Evolutionary conservation across 148 eudicot genomes (phyloP).

Genomic region (Cornus controversa): DNA sequence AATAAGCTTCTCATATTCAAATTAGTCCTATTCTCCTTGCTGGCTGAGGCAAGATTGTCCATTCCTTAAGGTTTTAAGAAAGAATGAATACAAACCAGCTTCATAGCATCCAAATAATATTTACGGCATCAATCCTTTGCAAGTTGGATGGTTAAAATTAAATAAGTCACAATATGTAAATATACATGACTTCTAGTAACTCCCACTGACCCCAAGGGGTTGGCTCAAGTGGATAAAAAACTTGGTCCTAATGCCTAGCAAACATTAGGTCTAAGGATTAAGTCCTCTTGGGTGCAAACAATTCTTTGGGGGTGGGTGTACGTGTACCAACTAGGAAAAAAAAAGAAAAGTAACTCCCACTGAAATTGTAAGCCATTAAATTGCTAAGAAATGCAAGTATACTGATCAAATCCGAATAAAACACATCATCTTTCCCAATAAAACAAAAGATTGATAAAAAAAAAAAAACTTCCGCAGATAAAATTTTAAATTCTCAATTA

Average conservation of each 20-base stretch:
- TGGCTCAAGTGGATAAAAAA: too few relatives aligned
- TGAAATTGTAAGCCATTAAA: background rate
- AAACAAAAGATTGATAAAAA: too few relatives aligned
- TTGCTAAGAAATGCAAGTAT: background rate
- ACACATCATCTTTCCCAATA: background rate
- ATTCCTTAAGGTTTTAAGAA: background rate
- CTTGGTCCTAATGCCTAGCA: too few relatives aligned
- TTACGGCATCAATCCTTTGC: background rate
- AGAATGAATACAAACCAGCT: background rate
- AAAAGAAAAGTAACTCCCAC: background rate
- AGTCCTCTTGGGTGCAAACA: too few relatives aligned
- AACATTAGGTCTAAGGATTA: too few relatives aligned
- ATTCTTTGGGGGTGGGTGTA: too few relatives aligned
- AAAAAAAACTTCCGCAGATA: background rate
- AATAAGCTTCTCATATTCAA: background rate
- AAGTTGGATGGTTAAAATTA: background rate
- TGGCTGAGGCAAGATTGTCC: background rate
- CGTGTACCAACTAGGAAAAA: too few relatives aligned
- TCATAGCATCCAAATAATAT: background rate
- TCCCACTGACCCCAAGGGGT: too few relatives aligned
- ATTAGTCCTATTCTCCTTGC: background rate
- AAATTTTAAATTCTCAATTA: constrained; percentile 8
- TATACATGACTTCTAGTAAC: background rate
- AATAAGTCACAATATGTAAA: background rate
- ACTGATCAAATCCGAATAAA: background rate